Base-by-base conservation (phyloP, 495 filamentous ascomycete genomes). In the Articulospora tetracladia region DNA sequence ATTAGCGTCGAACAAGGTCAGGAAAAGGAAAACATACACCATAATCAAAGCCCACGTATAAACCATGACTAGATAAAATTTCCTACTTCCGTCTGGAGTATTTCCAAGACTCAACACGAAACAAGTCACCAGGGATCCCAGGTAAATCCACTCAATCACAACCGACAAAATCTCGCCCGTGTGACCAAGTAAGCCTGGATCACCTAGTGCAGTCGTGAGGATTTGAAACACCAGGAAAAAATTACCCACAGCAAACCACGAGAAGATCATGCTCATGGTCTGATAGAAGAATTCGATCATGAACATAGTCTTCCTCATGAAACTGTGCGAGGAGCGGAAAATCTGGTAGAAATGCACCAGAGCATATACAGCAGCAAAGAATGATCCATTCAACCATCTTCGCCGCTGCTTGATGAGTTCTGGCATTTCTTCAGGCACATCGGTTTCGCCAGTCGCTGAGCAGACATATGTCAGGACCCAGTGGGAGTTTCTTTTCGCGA, bases 91-190 rank as follows among this genome's bases (percentile, higher is more conserved):
- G 74, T 98, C 93, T 23, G 94, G 94, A 41, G 93, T 86, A 76
- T 98, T 98, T 55, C 94, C 94, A 73, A 98, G 89, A 24, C 88
- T 92, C n/a, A 98, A 81, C 66, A 98, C 95, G 72, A 98, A 98
- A 69, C 97, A 92, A 59, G 89, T 86, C 71, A 85, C 88, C 73
- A 97, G 93, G 53, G 96, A 80, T 41, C 96, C 77, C 8, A 95
- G 78, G 71, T 87, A 91, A 39, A 86, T 78, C 72, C 94, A 97
- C 50, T 91, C 85, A 17, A 97, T 76, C 50, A 96, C 79, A 27
- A 83, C 77, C 70, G 97, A 97, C 64, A 98, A 86, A 69, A 88
- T 86, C 54, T 84, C 79, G 25, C 91, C 91, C 68, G 91, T 86
- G 54, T 86, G 81, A 66, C 92, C 83, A 19, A 90, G 89, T 59